Base-by-base conservation (phyloP, 768 basidiomycete genomes). In the Russula ochroleuca region DNA sequence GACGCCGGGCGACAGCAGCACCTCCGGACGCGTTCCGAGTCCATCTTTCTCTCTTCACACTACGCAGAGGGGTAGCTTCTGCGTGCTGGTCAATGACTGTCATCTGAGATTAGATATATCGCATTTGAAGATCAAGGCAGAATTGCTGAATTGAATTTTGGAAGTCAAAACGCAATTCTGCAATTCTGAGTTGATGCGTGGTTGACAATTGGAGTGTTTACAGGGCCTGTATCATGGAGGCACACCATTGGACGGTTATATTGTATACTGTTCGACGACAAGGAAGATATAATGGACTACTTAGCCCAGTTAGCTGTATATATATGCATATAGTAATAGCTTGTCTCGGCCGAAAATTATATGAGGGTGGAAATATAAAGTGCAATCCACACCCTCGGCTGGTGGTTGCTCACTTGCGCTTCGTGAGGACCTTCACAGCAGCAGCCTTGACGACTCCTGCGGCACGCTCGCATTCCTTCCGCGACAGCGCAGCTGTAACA, bases 381-480 rank as follows among this genome's bases (percentile, higher is more conserved):
- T 9, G 9, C n/a, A 21, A 47, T 47, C 38, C 21, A 45, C n/a
- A 19, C n/a, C 7, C n/a, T 45, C 5, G 9, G 13, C 2, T 38
- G 37, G 10, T 8, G 37, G 37, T 21, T 45, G 33, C 31, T 63
- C 45, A 86, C 70, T 80, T 76, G 69, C 83, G 80, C 77, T 75
- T 87, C 31, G 82, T 79, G 55, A 94, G 74, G 4, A 92, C 84
- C 78, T 94, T 93, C 45, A 81, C 78, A 50, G 94, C 76, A 43
- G 87, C 87, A 35, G 79, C 78, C 77, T 88, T 92, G 62, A 99
- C 74, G 21, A 89, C 81, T 25, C 76, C 77, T 7, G 86, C 84
- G 3, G 94, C 90, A 78, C 93, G 95, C 80, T 97, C 94, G 59
- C 86, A 84, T 69, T 98, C 97, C 77, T 95, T 96, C 81, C 80